Percentiles rank a stretch among this genome's conserved stretches.
Conservation (phyloP, 495 filamentous ascomycete species). For the Lophiostoma macrostomum region DNA sequence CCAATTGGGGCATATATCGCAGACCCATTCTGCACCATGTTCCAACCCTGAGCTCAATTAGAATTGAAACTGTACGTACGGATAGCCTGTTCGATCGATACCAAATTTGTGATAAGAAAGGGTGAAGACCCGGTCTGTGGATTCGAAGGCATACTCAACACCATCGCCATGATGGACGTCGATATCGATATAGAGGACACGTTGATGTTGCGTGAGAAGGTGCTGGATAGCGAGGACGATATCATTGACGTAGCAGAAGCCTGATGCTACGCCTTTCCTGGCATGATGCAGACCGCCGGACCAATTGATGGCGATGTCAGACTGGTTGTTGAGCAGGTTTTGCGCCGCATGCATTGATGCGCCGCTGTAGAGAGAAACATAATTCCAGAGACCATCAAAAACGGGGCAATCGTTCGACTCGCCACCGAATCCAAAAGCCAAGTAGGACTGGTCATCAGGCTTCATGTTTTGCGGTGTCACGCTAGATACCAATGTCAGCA, state of each 20-base stretch:
- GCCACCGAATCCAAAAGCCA: slow-evolving; percentile 73
- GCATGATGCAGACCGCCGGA: slow-evolving; percentile 98
- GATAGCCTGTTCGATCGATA: slow-evolving; percentile 53
- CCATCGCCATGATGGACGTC: slow-evolving; percentile 98
- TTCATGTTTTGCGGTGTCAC: slow-evolving; percentile 45
- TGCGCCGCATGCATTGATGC: slow-evolving; percentile 87
- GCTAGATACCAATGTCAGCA: slow-evolving; percentile 33
- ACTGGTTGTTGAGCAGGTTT: slow-evolving; percentile 79
- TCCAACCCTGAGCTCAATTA: no score
- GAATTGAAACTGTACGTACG: no score
- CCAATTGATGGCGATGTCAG: slow-evolving; percentile 97
- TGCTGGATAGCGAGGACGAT: slow-evolving; percentile 94
- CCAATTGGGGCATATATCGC: no score
- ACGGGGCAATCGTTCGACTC: slow-evolving; percentile 79
- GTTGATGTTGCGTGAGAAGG: slow-evolving; percentile 78
- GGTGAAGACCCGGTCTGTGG: slow-evolving; percentile 92
- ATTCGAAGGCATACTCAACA: slow-evolving; percentile 96
- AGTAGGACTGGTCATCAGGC: slow-evolving; percentile 42
- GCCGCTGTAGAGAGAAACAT: slow-evolving; percentile 90
- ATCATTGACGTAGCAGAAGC: slow-evolving; percentile 98
- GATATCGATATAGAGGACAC: slow-evolving; percentile 96
- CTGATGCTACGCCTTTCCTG: slow-evolving; percentile 87
- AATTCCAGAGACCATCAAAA: slow-evolving; percentile 92
- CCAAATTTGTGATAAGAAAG: slow-evolving; percentile 96
- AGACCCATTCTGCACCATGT: no score